These are phyloP conservation scores for Monilinia vaccinii-corymbosi DNA, from an alignment of 2,329 filamentous ascomycete genomes.

Conservation along the genomic window DNA sequence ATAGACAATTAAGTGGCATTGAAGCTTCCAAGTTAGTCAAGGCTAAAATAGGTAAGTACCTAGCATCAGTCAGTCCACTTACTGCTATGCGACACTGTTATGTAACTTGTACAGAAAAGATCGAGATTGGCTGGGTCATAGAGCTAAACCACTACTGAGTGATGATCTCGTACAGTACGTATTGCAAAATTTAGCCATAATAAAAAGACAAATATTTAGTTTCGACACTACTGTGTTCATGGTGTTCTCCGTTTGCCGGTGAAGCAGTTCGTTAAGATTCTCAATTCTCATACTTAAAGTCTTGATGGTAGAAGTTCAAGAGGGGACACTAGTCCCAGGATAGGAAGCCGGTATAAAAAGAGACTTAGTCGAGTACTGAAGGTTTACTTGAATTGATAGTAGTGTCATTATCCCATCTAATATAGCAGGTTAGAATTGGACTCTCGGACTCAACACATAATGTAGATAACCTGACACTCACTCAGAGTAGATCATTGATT, in stretches of 20 bases:
- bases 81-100: not conserved
- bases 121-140: not conserved
- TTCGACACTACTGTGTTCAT: no score
- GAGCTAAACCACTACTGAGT: not conserved
- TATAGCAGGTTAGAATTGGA: not conserved
- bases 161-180: not conserved
- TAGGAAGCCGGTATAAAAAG: not conserved
- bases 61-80: not conserved
- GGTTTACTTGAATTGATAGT: not conserved
- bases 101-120: not conserved
- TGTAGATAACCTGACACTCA: not conserved
- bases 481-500: not conserved
- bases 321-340: not conserved
- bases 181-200: not conserved
- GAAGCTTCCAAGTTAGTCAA: not conserved
- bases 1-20: not conserved
- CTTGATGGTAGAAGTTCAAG: not conserved
- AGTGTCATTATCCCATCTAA: not conserved
- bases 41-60: not conserved
- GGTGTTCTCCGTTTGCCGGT: not conserved
- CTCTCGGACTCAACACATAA: not conserved
- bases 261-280: not conserved
- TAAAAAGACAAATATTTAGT: not conserved
- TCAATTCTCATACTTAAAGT: not conserved
- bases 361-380: not conserved